Conservation (phyloP, 176 grass and related monocot species). For the Oryza nivara region DNA sequence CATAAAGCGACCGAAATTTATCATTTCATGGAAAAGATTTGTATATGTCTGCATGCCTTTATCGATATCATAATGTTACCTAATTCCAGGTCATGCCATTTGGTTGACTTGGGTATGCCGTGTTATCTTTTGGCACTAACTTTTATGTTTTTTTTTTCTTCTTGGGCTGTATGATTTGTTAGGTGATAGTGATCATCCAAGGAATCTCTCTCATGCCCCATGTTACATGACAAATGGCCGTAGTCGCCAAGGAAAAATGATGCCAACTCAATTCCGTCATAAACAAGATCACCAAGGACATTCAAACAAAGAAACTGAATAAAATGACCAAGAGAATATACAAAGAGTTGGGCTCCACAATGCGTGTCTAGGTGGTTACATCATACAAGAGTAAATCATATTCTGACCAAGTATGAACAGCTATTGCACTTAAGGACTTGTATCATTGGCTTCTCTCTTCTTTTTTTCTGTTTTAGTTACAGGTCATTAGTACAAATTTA, state of each 20-base stretch:
- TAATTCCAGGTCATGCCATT: not conserved
- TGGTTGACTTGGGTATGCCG: not conserved
- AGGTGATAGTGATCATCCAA: not conserved
- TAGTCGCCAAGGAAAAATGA: conserved; percentile 1
- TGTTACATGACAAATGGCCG: conserved; percentile 11
- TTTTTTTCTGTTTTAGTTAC: not conserved
- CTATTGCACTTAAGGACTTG: not conserved
- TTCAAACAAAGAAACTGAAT: not conserved
- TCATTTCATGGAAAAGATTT: not conserved
- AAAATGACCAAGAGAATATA: not conserved
- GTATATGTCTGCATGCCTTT: not conserved
- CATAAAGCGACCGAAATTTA: not conserved
- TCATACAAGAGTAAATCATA: not conserved
- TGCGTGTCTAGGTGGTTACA: conserved; percentile 12
- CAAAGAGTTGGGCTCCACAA: not conserved
- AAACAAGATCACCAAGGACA: not conserved
- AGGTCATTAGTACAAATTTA: not conserved
- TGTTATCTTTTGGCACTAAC: not conserved
- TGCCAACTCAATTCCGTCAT: conserved; percentile 1
- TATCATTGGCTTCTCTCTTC: not conserved
- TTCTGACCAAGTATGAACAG: conserved; percentile 25
- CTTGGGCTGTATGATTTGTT: not conserved
- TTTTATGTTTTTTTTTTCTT: not conserved
- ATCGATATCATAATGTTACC: not conserved
- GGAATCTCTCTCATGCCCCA: conserved; percentile 19